phyloP scores from a whole-genome alignment of 345 rosid genomes.

The Leavenworthia alabamica region DNA sequence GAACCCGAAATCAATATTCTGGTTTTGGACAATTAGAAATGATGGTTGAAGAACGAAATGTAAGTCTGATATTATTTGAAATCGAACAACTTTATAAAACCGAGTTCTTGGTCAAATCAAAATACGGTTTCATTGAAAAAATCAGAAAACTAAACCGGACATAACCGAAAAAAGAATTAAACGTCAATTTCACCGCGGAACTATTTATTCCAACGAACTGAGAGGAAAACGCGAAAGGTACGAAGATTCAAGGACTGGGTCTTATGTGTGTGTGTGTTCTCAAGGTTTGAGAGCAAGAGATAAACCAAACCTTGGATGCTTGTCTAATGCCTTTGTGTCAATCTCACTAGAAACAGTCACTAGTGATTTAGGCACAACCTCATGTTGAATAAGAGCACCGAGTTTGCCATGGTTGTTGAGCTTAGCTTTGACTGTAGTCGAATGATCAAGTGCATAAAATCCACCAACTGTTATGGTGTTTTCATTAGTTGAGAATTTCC shows the following conservation, averaged over 20 bases:
- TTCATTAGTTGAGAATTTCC: conserved; percentile 85
- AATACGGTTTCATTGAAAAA: neutral
- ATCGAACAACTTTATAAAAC: neutral
- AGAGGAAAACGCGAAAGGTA: too few relatives aligned
- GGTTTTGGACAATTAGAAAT: too few relatives aligned
- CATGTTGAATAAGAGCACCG: conserved; percentile 81
- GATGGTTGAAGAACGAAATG: too few relatives aligned
- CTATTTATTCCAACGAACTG: conserved; percentile 28
- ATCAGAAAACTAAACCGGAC: neutral
- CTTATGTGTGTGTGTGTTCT: neutral
- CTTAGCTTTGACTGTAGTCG: conserved; percentile 75
- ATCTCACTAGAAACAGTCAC: conserved; percentile 76
- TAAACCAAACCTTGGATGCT: conserved; percentile 73
- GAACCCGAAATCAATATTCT: neutral
- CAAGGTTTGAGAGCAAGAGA: conserved; percentile 75
- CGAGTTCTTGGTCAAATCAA: neutral
- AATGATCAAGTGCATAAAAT: conserved; percentile 56
- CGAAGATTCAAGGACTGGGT: neutral
- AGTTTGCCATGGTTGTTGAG: conserved; percentile 77
- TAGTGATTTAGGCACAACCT: conserved; percentile 66
- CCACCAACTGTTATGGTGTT: conserved; percentile 82
- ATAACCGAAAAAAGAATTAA: conserved; percentile 6
- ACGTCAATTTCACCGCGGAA: conserved; percentile 29
- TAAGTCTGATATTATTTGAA: neutral
- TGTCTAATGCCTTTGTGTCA: conserved; percentile 77